phyloP scores from a whole-genome alignment of 2,329 filamentous ascomycete genomes.

The Fusarium concolor region DNA sequence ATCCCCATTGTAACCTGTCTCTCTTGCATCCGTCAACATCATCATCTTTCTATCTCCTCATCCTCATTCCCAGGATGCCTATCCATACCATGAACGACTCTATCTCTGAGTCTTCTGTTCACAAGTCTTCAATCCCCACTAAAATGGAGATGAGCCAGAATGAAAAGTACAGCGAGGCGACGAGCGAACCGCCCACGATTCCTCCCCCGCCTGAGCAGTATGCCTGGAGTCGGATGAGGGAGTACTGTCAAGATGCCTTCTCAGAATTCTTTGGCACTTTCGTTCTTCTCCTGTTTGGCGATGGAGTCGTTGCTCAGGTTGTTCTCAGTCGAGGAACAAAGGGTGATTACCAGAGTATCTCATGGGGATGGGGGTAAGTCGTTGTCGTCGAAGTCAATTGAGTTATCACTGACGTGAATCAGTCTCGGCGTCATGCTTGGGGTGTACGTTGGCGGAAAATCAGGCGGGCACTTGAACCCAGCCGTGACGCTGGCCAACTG shows the following conservation, averaged over 20 bases:
- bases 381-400: neutral
- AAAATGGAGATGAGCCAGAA: constrained; percentile 50
- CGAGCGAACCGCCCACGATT: constrained; percentile 28
- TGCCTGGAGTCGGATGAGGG: constrained; percentile 65
- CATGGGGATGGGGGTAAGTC: constrained; percentile 63
- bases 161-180: constrained; percentile 40
- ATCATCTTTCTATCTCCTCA: constrained; percentile 6
- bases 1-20: constrained; percentile 23
- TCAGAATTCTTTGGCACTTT: constrained; percentile 77
- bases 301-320: constrained; percentile 78
- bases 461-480: constrained; percentile 75
- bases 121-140: constrained; percentile 47
- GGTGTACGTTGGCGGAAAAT: constrained; percentile 73
- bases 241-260: constrained; percentile 66
- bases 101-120: constrained; percentile 50
- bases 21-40: constrained; percentile 20
- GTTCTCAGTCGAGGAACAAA: constrained; percentile 64
- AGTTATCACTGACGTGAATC: constrained; percentile 1
- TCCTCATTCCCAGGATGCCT: constrained; percentile 44
- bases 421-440: constrained; percentile 76
- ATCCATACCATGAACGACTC: constrained; percentile 47
- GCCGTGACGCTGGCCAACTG: constrained; percentile 79
- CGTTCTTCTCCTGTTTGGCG: constrained; percentile 75
- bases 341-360: constrained; percentile 63
- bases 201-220: constrained; percentile 43